Conservation (phyloP, 1,284 basidiomycete genomes). For the Austroboletus niveus region DNA sequence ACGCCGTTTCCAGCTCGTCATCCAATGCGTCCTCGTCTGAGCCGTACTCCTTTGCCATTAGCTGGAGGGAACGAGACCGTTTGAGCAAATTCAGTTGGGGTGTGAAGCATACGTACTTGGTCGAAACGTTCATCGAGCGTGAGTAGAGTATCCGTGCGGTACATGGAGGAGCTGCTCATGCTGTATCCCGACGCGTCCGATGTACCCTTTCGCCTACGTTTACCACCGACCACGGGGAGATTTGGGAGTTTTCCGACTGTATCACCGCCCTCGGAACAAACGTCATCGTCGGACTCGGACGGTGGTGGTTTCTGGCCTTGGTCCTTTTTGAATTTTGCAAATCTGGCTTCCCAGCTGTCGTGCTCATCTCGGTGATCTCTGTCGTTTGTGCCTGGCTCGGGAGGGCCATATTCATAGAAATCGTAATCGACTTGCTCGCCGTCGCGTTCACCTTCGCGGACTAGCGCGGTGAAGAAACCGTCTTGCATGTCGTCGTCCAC, state of each 20-base stretch:
- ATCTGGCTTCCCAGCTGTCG: constrained; percentile 70
- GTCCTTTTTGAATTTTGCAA: constrained; percentile 72
- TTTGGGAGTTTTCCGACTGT: constrained; percentile 72
- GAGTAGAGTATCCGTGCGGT: constrained; percentile 84
- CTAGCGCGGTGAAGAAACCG: constrained; percentile 72
- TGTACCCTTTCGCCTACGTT: constrained; percentile 70
- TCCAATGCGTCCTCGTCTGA: constrained; percentile 48
- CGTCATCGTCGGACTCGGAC: constrained; percentile 48
- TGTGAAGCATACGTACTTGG: constrained; percentile 52
- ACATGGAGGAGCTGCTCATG: constrained; percentile 98
- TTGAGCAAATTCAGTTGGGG: neutral
- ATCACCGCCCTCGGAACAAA: constrained; percentile 74
- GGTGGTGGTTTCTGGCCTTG: constrained; percentile 37
- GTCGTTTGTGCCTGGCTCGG: constrained; percentile 15
- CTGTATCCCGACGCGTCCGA: constrained; percentile 90
- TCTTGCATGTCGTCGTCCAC: constrained; percentile 75
- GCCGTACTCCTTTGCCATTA: constrained; percentile 78
- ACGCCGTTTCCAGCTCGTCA: constrained; percentile 39
- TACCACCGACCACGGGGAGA: constrained; percentile 75
- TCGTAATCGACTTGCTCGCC: constrained; percentile 57
- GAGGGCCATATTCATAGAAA: constrained; percentile 64
- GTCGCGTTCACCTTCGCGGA: constrained; percentile 69
- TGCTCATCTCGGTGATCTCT: constrained; percentile 22
- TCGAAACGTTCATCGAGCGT: constrained; percentile 94
- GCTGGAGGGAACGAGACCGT: constrained; percentile 28